Base-by-base conservation (phyloP, 495 filamentous ascomycete genomes). In the Penicillium goetzii region DNA sequence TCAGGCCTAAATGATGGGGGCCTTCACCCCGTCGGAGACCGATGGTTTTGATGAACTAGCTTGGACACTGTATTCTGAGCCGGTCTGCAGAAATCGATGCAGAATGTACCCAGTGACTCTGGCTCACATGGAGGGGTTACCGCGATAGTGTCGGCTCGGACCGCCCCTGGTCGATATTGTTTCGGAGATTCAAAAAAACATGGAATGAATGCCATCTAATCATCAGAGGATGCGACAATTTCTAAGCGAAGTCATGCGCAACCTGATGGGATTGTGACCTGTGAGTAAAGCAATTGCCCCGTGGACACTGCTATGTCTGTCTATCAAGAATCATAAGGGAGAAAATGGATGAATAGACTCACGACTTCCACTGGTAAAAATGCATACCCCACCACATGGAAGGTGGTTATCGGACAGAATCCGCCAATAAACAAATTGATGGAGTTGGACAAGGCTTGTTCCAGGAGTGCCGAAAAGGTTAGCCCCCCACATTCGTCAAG, bases 21-120 rank as follows among this genome's bases (percentile, higher is more conserved):
- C 12, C 58, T 40, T 51, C 34, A 59, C 58, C 59, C 65, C 65
- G 65, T 62, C 65, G 65, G 65, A 68, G 65, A 62, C 65, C 65
- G 65, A 55, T 60, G 53, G 26, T 11, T 15, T 45, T 12, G 17
- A 26, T 36, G 12, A 57, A 26, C 45, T 58, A 58, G 56, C 28
- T 33, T 41, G 33, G 28, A 14, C 4, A 47, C 52, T 36, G n/a
- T 21, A 30, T 14, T 38, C 14, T 28, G n/a, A 34, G 19, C 2
- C 10, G 19, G 32, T 41, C 30, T 62, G 60, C 57, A 67, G 53
- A 58, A 23, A 56, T 56, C 40, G 41, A 45, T 36, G 45, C 36
- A 67, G 45, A 63, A 32, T 19, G 6, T 32, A 34, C 25, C 17
- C 11, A 36, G 11, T 1, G 7, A 12, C 43, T 23, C 43, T 40